Evolutionary conservation across 768 basidiomycete species (phyloP), one percentile per base, ranked within the genome.

Genomic region (Mycena albidolilacea): DNA sequence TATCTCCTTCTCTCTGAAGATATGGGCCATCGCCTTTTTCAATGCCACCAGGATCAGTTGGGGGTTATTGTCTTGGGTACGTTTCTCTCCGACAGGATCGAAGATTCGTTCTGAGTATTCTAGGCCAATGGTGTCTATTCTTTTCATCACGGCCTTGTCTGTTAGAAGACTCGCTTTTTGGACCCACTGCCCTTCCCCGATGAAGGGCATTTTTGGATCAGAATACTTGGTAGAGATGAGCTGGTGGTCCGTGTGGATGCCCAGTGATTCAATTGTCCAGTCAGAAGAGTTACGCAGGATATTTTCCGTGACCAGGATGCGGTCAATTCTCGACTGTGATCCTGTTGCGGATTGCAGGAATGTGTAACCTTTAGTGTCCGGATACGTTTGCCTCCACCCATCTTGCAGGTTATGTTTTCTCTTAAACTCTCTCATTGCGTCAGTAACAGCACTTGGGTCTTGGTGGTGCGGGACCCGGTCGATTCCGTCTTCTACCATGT

Each of bases 301-400:
- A 1, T 55, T 17, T 1, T 38, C 37, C 0, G 58, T 52, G 1
- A 63, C 61, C 5, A 63, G 35, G 3, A 69, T 63, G 3, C 68
- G 9, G 39, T 69, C 68, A 7, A 69, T 69, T 54, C 72, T 21
- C 6, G 72, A 71, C 35, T 75, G 74, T 1, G 50, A 41, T 0
- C 37, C 58, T 1, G 67, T 59, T 5, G 41, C 55, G 5, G 1
- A 35, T 15, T 73, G 71, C 10, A 67, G 17, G 55, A 55, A 73
- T 0, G 72, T 76, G 55, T 73, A 76, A 3, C n/a, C 67, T 15
- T 43, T 54, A 7, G 17, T 54, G 15, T 66, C 71, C 9, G 76
- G 76, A 43, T 46, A 71, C 1, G 73, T 71, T 5, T 69, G 39
- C 19, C 75, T 46, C 75, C 75, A 76, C 9, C 73, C 75, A 35